These are phyloP conservation scores for Coffea humblotiana DNA, from an alignment of 305 asterid species.

Conservation along the genomic window DNA sequence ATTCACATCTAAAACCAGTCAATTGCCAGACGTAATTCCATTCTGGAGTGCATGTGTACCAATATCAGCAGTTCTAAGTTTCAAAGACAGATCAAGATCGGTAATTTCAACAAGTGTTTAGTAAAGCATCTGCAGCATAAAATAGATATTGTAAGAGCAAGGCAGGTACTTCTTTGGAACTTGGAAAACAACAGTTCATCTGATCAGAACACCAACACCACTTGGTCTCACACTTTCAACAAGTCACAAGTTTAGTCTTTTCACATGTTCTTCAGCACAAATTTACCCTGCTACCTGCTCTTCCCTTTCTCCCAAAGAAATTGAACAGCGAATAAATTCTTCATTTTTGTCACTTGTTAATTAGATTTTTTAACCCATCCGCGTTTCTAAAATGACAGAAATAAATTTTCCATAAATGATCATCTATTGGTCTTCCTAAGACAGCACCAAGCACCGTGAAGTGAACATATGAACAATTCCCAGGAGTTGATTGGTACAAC, in stretches of 20 bases:
- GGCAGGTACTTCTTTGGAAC: not conserved
- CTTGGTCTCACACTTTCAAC: not conserved
- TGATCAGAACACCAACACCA: not conserved
- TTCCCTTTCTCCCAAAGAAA: not conserved
- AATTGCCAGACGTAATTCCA: not conserved
- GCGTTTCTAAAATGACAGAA: not conserved
- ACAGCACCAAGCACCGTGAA: not conserved
- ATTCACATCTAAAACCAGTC: not conserved
- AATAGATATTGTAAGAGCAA: not conserved
- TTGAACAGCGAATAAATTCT: not conserved
- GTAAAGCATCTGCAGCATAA: not conserved
- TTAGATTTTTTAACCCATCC: not conserved
- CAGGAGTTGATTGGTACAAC: not conserved
- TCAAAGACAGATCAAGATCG: not conserved
- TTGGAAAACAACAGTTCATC: not conserved
- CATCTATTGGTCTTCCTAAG: not conserved
- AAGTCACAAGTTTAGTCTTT: too few species aligned
- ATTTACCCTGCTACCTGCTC: too few species aligned
- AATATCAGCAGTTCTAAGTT: not conserved
- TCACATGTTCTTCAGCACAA: not conserved
- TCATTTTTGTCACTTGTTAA: not conserved
- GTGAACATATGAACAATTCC: not conserved
- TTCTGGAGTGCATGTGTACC: not conserved
- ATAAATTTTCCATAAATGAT: too few species aligned
- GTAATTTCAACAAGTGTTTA: too few species aligned